phyloP scores from a whole-genome alignment of 352 stramenopile genomes.

The Pythium folliculosum region DNA sequence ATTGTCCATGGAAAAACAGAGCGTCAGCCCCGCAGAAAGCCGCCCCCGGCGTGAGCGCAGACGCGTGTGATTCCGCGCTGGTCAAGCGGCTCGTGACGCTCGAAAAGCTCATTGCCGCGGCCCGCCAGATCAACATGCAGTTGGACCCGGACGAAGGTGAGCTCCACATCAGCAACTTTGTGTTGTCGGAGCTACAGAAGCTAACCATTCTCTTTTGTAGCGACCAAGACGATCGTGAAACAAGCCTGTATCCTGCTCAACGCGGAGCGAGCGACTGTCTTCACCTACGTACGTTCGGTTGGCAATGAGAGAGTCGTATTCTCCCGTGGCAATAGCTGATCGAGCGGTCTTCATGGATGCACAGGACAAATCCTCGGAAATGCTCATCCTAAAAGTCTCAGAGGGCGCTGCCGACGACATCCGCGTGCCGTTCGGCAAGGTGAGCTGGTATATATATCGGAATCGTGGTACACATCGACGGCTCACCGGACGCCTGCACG shows the following conservation, averaged over 20 bases:
- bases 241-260: slow-evolving; percentile 87
- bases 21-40: slow-evolving; percentile 5
- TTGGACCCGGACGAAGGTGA: slow-evolving; percentile 74
- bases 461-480: neutral
- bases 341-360: neutral
- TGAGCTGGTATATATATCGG: slow-evolving; percentile 12
- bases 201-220: slow-evolving; percentile 24
- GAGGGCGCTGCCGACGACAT: slow-evolving; percentile 88
- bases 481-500: neutral
- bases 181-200: no score
- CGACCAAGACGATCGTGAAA: slow-evolving; percentile 85
- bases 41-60: neutral
- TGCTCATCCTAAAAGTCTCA: slow-evolving; percentile 85
- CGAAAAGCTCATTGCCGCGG: slow-evolving; percentile 82
- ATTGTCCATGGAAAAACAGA: neutral
- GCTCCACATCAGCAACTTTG: neutral
- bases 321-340: neutral
- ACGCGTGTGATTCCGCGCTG: slow-evolving; percentile 38
- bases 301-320: no score
- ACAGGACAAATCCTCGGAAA: slow-evolving; percentile 72
- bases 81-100: slow-evolving; percentile 63
- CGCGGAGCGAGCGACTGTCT: slow-evolving; percentile 88
- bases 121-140: slow-evolving; percentile 77
- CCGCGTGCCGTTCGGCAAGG: slow-evolving; percentile 76
- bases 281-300: slow-evolving; percentile 80